phyloP scores from a whole-genome alignment of 1,139 yeast genomes.

The Geotrichum histeridarum region DNA sequence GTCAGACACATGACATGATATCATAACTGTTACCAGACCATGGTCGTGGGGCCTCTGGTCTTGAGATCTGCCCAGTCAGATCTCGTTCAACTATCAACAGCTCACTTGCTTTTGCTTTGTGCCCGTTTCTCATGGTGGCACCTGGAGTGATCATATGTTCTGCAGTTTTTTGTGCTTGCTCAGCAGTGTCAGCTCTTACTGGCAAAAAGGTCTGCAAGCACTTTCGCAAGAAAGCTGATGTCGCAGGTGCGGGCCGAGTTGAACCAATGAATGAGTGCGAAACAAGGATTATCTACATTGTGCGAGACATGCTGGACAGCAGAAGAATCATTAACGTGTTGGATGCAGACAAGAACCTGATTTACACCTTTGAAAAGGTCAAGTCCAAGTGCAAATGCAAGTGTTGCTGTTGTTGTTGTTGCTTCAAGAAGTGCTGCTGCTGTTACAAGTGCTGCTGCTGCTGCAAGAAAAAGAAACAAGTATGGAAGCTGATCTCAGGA shows the following conservation, averaged over 20 bases:
- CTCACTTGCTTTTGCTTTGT: conserved; percentile 2
- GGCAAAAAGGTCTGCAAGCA: conserved; percentile 8
- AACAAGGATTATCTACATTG: conserved; percentile 13
- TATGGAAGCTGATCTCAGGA: conserved; percentile 14
- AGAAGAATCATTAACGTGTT: conserved; percentile 17
- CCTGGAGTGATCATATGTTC: conserved; percentile 12
- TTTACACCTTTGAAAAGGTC: conserved; percentile 15
- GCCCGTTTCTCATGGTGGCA: conserved; percentile 5
- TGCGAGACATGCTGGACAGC: conserved; percentile 10
- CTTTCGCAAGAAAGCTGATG: conserved; percentile 11
- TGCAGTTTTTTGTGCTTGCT: conserved; percentile 13
- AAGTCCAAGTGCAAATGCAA: conserved; percentile 1
- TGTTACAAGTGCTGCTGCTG: no score
- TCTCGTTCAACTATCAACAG: no score
- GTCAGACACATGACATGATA: no score
- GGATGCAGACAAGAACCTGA: conserved; percentile 15
- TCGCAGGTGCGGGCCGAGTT: conserved; percentile 11
- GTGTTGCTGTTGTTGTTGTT: no score
- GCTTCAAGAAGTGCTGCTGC: no score
- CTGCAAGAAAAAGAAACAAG: neutral
- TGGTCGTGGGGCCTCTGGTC: no score
- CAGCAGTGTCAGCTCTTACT: conserved; percentile 6
- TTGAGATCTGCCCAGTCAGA: no score
- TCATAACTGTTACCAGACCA: no score
- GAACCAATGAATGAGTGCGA: conserved; percentile 15